Evolutionary conservation across 768 basidiomycete species (phyloP).

Genomic region (Cubamyces lactineus): DNA sequence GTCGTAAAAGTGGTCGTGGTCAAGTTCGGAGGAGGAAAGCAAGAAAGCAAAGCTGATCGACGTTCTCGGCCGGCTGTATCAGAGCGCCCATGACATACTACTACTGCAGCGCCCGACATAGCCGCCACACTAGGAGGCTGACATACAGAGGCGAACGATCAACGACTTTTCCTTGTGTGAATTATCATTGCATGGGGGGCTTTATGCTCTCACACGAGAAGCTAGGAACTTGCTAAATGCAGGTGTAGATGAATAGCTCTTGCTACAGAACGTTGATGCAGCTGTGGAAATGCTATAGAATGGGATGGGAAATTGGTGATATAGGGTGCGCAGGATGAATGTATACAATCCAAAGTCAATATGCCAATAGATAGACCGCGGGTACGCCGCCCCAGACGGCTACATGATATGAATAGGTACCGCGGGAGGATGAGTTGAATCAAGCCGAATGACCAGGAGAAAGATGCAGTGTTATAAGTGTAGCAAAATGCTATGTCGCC

Average conservation of each 20-base stretch:
- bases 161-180: neutral
- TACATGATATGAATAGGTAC: neutral
- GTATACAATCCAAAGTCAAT: conserved; percentile 18
- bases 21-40: conserved; percentile 15
- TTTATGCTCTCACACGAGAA: neutral
- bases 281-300: neutral
- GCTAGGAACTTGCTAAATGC: neutral
- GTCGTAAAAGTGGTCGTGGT: neutral
- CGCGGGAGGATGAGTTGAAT: conserved; percentile 5
- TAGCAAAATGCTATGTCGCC: neutral
- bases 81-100: conserved; percentile 21
- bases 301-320: conserved; percentile 2
- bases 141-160: neutral
- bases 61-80: conserved; percentile 2
- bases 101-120: conserved; percentile 1
- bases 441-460: neutral
- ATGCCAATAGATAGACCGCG: conserved; percentile 15
- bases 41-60: conserved; percentile 13
- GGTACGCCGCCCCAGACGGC: conserved; percentile 6
- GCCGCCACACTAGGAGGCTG: neutral
- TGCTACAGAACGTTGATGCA: conserved; percentile 5
- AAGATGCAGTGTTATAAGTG: neutral
- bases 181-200: too few relatives aligned
- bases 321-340: conserved; percentile 11
- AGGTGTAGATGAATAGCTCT: neutral